Evolutionary conservation across 768 basidiomycete species (phyloP), one percentile per base, ranked within the genome.

Genomic region (Chlorophyllum brunneum): DNA sequence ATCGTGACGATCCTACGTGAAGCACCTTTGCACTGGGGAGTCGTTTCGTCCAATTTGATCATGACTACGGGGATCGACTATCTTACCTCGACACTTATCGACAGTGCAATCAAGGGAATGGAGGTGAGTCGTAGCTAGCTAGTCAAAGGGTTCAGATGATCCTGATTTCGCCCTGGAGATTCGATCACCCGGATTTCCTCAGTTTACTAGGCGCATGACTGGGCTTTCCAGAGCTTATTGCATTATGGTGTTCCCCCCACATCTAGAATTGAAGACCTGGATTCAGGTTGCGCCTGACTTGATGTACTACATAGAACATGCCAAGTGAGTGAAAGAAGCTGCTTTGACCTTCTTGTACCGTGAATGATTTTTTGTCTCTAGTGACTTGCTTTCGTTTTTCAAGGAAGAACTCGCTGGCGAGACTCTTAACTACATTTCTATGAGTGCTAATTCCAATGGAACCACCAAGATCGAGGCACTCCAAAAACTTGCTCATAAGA

Each of bases 371-470:
- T 23, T n/a, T 2, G 61, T 72, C n/a, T n/a, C n/a, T n/a, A n/a
- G n/a, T n/a, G n/a, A n/a, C n/a, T n/a, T n/a, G n/a, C n/a, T n/a
- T n/a, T n/a, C n/a, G n/a, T n/a, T n/a, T n/a, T n/a, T n/a, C n/a
- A n/a, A n/a, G n/a, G n/a, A n/a, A n/a, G n/a, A 74, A 49, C 43
- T 61, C 2, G 60, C 38, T 0, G 66, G 63, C 9, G 48, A 40
- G 5, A 38, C 26, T 5, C 22, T 37, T 13, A 48, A 37, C 22
- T 48, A 37, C 26, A 7, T 48, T 6, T 36, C 46, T 1, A 24
- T 39, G 37, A 49, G 37, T 22, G 48, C 48, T 6, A 40, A 23
- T 8, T 24, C 13, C 7, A 39, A 29, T 16, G 27, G 38, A 13
- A 49, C 22, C 6, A 39, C 15, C 11, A 40, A 38, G 13, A 11